Percentiles rank a stretch among this genome's conserved stretches.
Conservation (phyloP, 1,139 yeast species). For the Hyphopichia burtonii region DNA sequence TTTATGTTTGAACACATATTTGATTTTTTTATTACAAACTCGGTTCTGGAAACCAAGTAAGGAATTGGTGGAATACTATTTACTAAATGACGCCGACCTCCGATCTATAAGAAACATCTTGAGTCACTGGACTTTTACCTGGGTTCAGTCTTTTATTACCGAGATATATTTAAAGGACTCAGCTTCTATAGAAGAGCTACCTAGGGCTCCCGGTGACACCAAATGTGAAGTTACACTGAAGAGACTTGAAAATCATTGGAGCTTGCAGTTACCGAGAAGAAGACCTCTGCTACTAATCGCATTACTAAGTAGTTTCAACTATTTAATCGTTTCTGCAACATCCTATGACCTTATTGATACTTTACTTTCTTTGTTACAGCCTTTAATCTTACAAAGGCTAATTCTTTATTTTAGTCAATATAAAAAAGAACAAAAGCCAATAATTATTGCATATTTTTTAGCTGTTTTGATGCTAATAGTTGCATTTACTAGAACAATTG, state of each 20-base stretch:
- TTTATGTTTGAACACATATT: conserved; percentile 7
- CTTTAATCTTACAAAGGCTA: conserved; percentile 19
- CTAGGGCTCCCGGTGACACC: conserved; percentile 8
- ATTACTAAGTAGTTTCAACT: conserved; percentile 6
- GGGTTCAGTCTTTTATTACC: conserved; percentile 23
- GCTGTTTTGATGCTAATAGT: conserved; percentile 16
- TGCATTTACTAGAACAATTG: not conserved
- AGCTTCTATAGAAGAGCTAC: conserved; percentile 21
- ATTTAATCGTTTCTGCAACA: conserved; percentile 9
- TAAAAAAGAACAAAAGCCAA: conserved; percentile 10
- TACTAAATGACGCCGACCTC: conserved; percentile 1
- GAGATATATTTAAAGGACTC: conserved; percentile 20
- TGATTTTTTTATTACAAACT: conserved; percentile 12
- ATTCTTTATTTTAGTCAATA: conserved; percentile 11
- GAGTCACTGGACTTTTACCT: conserved; percentile 21
- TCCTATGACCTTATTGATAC: conserved; percentile 8
- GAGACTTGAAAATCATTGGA: not conserved
- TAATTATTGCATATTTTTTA: conserved; percentile 18
- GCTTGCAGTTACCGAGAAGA: not conserved
- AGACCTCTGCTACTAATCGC: not conserved
- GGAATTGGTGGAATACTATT: conserved; percentile 14
- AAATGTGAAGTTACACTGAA: not conserved
- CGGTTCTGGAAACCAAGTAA: conserved; percentile 4
- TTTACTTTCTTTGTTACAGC: conserved; percentile 13
- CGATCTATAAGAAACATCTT: conserved; percentile 7